Conservation (phyloP, 1,139 yeast species). For the Hemisphaericaspora xylofermentans region DNA sequence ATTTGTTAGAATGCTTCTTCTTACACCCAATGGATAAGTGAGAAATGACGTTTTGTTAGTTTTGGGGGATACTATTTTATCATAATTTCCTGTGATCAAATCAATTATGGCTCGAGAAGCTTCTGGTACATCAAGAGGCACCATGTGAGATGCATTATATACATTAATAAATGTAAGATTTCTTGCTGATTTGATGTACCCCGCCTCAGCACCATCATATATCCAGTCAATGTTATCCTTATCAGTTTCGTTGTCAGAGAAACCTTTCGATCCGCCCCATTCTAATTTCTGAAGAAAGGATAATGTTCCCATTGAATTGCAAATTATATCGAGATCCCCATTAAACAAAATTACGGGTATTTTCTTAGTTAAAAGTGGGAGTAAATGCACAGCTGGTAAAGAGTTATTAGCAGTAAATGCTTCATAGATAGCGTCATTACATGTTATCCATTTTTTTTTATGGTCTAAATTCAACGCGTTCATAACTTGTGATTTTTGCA, state of each 20-base stretch:
- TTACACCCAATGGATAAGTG: conserved; percentile 35
- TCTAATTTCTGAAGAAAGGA: conserved; percentile 56
- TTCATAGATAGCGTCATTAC: conserved; percentile 58
- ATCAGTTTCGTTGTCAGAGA: conserved; percentile 32
- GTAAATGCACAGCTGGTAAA: conserved; percentile 58
- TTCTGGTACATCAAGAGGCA: conserved; percentile 79
- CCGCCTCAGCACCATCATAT: conserved; percentile 48
- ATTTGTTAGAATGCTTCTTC: no score
- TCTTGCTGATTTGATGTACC: conserved; percentile 55
- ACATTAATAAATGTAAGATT: conserved; percentile 78
- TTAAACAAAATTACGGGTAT: conserved; percentile 72
- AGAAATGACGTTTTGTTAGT: conserved; percentile 18
- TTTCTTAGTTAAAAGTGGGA: conserved; percentile 63
- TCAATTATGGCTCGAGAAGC: conserved; percentile 71
- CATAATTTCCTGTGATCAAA: conserved; percentile 38
- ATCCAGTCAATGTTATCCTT: conserved; percentile 47
- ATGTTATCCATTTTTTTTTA: conserved; percentile 68
- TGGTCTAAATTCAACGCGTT: conserved; percentile 54
- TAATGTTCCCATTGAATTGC: conserved; percentile 80
- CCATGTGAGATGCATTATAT: conserved; percentile 88
- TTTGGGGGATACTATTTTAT: conserved; percentile 17
- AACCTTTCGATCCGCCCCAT: conserved; percentile 72
- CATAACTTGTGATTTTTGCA: conserved; percentile 56
- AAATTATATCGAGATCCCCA: conserved; percentile 87
- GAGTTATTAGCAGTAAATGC: conserved; percentile 53